Evolutionary conservation across 768 basidiomycete genomes (phyloP).

Genomic region (Lactarius akahatsu): DNA sequence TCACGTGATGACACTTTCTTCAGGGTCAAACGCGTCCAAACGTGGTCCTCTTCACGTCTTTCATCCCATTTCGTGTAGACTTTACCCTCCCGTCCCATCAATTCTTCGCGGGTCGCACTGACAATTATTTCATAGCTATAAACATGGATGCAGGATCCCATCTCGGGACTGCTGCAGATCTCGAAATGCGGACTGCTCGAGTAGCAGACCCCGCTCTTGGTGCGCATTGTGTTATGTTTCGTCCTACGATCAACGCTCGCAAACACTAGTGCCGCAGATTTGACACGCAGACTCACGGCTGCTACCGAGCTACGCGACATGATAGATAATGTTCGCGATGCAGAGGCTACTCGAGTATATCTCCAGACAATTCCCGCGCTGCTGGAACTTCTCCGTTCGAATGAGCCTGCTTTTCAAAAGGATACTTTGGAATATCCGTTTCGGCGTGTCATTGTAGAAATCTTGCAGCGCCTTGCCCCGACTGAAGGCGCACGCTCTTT

Average conservation of each 20-base stretch:
- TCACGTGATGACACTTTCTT: slow-evolving; percentile 24
- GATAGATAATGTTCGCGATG: slow-evolving; percentile 75
- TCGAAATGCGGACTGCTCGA: slow-evolving; percentile 68
- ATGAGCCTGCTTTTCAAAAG: slow-evolving; percentile 64
- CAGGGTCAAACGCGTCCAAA: slow-evolving; percentile 18
- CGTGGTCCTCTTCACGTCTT: slow-evolving; percentile 1
- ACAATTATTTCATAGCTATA: background rate
- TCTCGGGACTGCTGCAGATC: slow-evolving; percentile 51
- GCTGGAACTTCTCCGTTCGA: slow-evolving; percentile 67
- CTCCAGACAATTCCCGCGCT: slow-evolving; percentile 73
- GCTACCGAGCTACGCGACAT: slow-evolving; percentile 79
- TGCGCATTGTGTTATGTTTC: slow-evolving; percentile 34
- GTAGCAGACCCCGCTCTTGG: slow-evolving; percentile 77
- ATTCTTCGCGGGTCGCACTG: background rate
- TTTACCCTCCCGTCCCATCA: slow-evolving; percentile 5
- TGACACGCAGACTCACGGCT: slow-evolving; percentile 66
- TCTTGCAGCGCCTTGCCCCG: slow-evolving; percentile 82
- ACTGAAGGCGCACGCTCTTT: slow-evolving; percentile 76
- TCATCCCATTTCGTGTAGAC: slow-evolving; percentile 11
- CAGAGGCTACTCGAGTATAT: slow-evolving; percentile 67
- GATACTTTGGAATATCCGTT: slow-evolving; percentile 75
- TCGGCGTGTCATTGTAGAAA: slow-evolving; percentile 83
- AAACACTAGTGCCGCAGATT: slow-evolving; percentile 44
- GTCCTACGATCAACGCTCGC: slow-evolving; percentile 4
- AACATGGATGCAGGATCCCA: slow-evolving; percentile 47